These are phyloP conservation scores for Salix brachista DNA, from an alignment of 345 rosid genomes.

Conservation along the genomic window DNA sequence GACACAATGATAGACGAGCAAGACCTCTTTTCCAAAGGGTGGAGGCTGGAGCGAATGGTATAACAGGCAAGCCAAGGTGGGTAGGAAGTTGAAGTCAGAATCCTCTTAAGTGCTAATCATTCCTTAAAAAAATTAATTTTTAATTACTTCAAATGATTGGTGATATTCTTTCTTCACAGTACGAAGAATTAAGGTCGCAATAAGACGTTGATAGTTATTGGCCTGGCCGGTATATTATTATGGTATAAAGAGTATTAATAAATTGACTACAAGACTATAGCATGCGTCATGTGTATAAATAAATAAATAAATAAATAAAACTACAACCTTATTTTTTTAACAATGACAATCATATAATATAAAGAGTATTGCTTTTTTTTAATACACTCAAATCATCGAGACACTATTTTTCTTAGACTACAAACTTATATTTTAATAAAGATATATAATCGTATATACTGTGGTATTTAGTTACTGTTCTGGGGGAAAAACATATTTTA, in stretches of 20 bases:
- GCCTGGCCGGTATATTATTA: background rate
- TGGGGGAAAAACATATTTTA: too few relatives aligned
- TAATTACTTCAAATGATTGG: background rate
- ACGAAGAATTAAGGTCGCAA: background rate
- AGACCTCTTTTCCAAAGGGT: background rate
- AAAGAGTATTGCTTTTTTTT: background rate
- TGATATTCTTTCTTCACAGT: background rate
- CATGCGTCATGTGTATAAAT: background rate
- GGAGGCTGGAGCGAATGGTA: background rate
- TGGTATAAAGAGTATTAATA: background rate
- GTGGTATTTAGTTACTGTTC: too few relatives aligned
- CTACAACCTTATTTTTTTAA: background rate
- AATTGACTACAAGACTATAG: background rate
- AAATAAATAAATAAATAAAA: background rate
- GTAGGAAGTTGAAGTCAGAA: slow-evolving; percentile 8
- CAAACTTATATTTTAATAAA: too few relatives aligned
- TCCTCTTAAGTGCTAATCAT: slow-evolving; percentile 10
- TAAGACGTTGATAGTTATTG: background rate
- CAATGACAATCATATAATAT: background rate
- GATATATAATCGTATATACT: too few relatives aligned
- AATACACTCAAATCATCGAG: too few relatives aligned
- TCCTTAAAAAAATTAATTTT: background rate
- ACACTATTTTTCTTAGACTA: too few relatives aligned
- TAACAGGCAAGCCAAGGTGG: background rate
- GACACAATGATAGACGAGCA: background rate